Evolutionary conservation across 192 early-diverging fungal species (phyloP).

Genomic region (Gonapodya sp.): DNA sequence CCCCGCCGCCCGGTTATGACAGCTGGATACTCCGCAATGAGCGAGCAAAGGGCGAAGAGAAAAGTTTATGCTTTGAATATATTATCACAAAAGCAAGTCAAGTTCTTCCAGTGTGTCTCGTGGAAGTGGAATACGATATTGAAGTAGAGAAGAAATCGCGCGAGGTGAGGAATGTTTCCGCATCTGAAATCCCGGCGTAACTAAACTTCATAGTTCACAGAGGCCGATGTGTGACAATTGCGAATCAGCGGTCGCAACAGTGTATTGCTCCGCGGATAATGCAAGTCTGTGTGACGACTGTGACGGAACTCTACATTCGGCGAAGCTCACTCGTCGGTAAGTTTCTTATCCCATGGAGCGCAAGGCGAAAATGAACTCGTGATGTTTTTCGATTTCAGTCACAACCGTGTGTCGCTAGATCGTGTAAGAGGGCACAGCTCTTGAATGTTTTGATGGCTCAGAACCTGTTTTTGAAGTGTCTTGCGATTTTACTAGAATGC

Average conservation of each 20-base stretch:
- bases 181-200: constrained; percentile 6
- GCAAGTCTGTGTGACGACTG: constrained; percentile 52
- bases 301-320: constrained; percentile 35
- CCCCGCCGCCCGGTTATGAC: background rate
- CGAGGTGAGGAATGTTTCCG: constrained; percentile 23
- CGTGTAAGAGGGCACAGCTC: constrained; percentile 20
- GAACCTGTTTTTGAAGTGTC: constrained; percentile 7
- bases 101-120: constrained; percentile 41
- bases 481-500: constrained; percentile 11
- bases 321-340: constrained; percentile 42
- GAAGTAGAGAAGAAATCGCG: constrained; percentile 32
- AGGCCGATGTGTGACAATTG: constrained; percentile 51
- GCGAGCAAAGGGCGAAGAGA: too few relatives aligned
- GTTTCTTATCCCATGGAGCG: constrained; percentile 34
- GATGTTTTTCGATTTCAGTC: background rate
- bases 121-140: constrained; percentile 42
- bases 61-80: constrained; percentile 23
- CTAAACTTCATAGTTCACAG: constrained; percentile 16
- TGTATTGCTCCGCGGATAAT: constrained; percentile 44
- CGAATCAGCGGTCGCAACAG: constrained; percentile 37
- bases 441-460: constrained; percentile 9
- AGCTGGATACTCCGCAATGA: background rate
- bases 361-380: background rate
- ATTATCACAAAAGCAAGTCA: constrained; percentile 38
- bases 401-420: background rate